Base-by-base conservation (phyloP, 805 yeast species). In the Metahyphopichia silvanorum region DNA sequence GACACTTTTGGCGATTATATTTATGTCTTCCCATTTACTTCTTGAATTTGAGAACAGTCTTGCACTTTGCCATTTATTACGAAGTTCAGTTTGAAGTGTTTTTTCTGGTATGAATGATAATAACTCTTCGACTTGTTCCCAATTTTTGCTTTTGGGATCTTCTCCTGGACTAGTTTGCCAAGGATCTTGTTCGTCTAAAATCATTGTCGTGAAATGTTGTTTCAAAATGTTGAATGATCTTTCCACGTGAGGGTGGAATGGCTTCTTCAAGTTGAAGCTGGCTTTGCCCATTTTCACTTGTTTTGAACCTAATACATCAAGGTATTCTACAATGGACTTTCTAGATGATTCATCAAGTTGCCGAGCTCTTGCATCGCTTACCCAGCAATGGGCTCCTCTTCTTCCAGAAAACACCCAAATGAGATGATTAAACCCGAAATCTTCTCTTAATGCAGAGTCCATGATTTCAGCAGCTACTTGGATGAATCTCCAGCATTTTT, bases 341-440 rank as follows among this genome's bases (percentile, higher is more conserved):
- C 98, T 75, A 39, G 77, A 76, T 4, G 66, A 49, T 55, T 93
- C 98, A 41, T 77, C 83, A 40, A 93, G 58, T 2, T 55, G 48
- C 35, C 97, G 66, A 1, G 97, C 96, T 29, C 89, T 66, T 34
- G 73, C 60, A 54, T 93, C 98, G 58, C 95, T 85, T 16, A 93
- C 73, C 98, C 98, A 93, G 51, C 98, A 94, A 69, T 93, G 98
- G 11, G 94, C 95, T 58, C 98, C 98, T 74, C 98, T 85, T 69
- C 98, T 83, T 29, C 98, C 98, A 1, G 96, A 87, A 53, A 86
- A 93, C 4, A 91, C 96, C 98, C 98, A 93, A 31, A 93, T 68
- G 52, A 87, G 67, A 57, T 86, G 81, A 38, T 78, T 64, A 56
- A 86, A 89, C 1, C 96, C 98, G 59, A 93, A 93, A 57, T 91